Evolutionary conservation across 2,329 filamentous ascomycete genomes (phyloP).

Genomic region (Fonsecaea multimorphosa): DNA sequence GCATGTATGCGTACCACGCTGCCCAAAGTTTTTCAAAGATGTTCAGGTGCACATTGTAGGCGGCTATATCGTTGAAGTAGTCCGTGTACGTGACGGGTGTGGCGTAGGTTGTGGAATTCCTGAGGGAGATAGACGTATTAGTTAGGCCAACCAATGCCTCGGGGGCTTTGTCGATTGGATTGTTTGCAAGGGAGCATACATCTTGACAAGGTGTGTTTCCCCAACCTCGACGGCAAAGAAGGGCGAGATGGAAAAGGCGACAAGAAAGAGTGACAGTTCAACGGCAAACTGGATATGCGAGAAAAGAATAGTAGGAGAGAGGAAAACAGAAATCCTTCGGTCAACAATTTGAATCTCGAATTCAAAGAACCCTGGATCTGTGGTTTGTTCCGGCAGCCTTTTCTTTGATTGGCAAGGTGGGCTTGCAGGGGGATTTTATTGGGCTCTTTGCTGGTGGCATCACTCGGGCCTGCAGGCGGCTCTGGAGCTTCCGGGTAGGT

Average conservation of each 20-base stretch:
- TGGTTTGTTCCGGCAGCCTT: conserved; percentile 12
- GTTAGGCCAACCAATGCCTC: background rate
- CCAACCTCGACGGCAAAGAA: background rate
- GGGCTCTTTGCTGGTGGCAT: conserved; percentile 30
- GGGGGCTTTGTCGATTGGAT: background rate
- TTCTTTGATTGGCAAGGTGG: conserved; percentile 26
- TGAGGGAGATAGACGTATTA: conserved; percentile 34
- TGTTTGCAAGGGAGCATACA: conserved; percentile 17
- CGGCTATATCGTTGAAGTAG: conserved; percentile 68
- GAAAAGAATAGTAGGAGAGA: background rate
- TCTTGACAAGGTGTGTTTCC: conserved; percentile 15
- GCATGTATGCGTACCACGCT: conserved; percentile 97
- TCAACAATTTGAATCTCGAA: conserved; percentile 20
- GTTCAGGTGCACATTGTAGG: conserved; percentile 84
- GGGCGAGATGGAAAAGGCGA: background rate
- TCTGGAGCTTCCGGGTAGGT: conserved; percentile 19
- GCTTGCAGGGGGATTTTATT: conserved; percentile 28
- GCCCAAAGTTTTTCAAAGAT: conserved; percentile 88
- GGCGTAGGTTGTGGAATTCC: conserved; percentile 55
- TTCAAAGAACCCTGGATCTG: conserved; percentile 1
- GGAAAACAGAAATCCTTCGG: background rate
- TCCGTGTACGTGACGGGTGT: conserved; percentile 66
- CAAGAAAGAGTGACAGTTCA: background rate
- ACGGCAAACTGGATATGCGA: background rate
- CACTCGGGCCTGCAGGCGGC: conserved; percentile 31